phyloP scores from a whole-genome alignment of 768 basidiomycete genomes.

The Psilocybe tampanensis region DNA sequence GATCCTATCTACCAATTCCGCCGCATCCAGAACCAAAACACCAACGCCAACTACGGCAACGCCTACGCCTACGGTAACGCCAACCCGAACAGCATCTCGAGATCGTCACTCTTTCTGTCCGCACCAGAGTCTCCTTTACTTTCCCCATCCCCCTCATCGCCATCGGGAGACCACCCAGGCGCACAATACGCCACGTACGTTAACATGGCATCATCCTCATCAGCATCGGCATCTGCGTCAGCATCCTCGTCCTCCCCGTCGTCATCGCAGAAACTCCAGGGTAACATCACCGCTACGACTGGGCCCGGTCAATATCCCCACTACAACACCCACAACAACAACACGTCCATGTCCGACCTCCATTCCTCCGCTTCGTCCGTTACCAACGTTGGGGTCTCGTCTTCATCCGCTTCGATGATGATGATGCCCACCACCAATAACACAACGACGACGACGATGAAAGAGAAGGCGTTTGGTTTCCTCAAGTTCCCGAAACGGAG shows the following conservation, averaged over 20 bases:
- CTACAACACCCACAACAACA: background rate
- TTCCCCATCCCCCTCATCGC: slow-evolving; percentile 41
- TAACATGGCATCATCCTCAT: slow-evolving; percentile 11
- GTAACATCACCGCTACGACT: too few relatives aligned
- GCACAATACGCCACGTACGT: slow-evolving; percentile 35
- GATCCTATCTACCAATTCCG: slow-evolving; percentile 55
- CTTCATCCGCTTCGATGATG: slow-evolving; percentile 28
- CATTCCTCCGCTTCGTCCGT: slow-evolving; percentile 1
- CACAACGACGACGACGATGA: slow-evolving; percentile 29
- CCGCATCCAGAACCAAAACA: slow-evolving; percentile 18
- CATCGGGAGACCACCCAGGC: background rate
- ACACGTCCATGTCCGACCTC: slow-evolving; percentile 30
- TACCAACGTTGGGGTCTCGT: too few relatives aligned
- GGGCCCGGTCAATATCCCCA: too few relatives aligned
- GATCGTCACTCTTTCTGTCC: slow-evolving; percentile 19
- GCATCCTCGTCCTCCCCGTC: slow-evolving; percentile 24
- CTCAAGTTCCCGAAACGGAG: slow-evolving; percentile 44
- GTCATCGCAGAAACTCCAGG: background rate
- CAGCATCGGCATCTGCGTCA: too few relatives aligned
- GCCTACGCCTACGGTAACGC: too few relatives aligned
- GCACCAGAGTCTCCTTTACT: slow-evolving; percentile 35
- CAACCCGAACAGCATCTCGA: slow-evolving; percentile 45
- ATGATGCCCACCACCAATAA: too few relatives aligned
- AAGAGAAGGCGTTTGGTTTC: slow-evolving; percentile 40
- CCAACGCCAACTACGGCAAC: too few relatives aligned